phyloP scores from a whole-genome alignment of 345 rosid species.

The Eucalyptus decipiens region DNA sequence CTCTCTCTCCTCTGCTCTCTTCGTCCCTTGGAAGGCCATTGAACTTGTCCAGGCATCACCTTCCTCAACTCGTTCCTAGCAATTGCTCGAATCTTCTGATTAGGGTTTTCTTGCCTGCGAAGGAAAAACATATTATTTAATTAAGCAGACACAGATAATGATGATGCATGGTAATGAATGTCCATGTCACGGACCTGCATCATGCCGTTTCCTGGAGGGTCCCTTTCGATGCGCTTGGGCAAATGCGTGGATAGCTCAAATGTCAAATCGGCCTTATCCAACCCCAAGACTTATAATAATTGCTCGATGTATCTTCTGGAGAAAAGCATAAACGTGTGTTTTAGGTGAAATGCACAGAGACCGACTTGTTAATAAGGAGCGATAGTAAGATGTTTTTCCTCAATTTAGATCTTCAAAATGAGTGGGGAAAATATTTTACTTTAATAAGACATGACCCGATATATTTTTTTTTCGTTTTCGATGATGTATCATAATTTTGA shows the following conservation, averaged over 20 bases:
- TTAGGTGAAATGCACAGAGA: neutral
- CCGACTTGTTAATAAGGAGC: accelerated
- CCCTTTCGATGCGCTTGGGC: neutral
- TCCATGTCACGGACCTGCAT: neutral
- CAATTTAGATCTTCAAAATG: neutral
- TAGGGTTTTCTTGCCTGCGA: neutral
- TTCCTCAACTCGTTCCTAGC: neutral
- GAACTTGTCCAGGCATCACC: neutral
- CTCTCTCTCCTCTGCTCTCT: neutral
- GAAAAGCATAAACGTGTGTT: neutral
- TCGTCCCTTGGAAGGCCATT: neutral
- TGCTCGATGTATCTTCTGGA: neutral
- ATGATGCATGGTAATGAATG: neutral
- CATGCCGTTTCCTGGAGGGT: neutral
- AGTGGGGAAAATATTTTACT: neutral
- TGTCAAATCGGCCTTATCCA: neutral
- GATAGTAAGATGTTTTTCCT: neutral
- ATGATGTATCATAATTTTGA: neutral
- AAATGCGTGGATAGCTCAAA: neutral
- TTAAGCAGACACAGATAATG: neutral
- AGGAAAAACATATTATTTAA: neutral
- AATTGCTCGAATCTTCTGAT: neutral
- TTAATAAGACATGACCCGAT: neutral
- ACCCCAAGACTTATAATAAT: neutral
- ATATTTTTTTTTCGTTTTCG: accelerated